Base-by-base conservation (phyloP, 257 asterid genomes). In the Capsicum pubescens region DNA sequence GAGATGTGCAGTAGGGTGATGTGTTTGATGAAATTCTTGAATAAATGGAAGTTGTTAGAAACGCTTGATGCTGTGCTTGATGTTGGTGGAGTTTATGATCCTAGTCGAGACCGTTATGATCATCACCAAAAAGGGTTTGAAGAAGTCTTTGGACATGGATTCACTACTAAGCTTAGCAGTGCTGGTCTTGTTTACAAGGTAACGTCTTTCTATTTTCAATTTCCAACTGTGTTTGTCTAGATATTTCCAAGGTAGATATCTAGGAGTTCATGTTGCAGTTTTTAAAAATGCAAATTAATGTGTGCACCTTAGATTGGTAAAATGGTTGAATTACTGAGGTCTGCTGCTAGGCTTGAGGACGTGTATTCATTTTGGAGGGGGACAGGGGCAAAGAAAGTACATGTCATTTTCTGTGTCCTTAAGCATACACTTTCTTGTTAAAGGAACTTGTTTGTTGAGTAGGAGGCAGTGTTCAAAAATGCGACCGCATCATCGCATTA, bases 11-110 rank as follows among this genome's bases (percentile, higher is more conserved):
- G 64, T n/a, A 42, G 14, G 21, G 21, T 44, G 32, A 64, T 67
- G 14, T 48, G 46, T 42, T 80, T 63, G 70, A 52, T 32, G 64
- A 52, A 76, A 76, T 76, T 21, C 63, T 76, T 54, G 81, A 76
- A 76, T 76, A 48, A 76, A 76, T 54, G 64, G 26, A 76, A 86
- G 89, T 58, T 86, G 26, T 64, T 81, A 81, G 87, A 81, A 58
- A 61, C 68, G 68, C 83, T 86, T n/a, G 88, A 89, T 79, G 91
- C 90, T 3, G 90, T 87, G 66, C 87, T 89, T 44, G 93, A 90
- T 61, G 90, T 87, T 79, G 90, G 89, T 8, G 91, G 90, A 44
- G 87, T 87, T 5, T 90, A 84, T 63, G 93, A 89, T 39, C 87
- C 90, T 77, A 89, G 82, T 57, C 82, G 79, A 77, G 90, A 88